A percentile compares a stretch with the other conserved stretches of the same genome.
Evolutionary conservation across 2,329 filamentous ascomycete genomes (phyloP).

Genomic region (Alternaria tenuissima): DNA sequence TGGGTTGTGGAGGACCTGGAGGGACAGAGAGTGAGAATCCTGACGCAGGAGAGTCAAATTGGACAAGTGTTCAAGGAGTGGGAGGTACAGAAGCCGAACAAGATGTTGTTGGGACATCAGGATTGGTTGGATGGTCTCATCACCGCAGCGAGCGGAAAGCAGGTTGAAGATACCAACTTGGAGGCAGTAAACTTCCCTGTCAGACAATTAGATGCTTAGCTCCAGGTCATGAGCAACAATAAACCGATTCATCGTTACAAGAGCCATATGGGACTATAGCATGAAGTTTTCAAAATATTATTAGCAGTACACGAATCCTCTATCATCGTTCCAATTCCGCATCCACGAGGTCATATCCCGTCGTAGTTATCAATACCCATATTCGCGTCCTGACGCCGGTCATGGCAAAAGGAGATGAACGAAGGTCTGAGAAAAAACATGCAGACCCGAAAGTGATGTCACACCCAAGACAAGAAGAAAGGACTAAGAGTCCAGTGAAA

Average conservation of each 20-base stretch:
- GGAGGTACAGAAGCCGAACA: constrained; percentile 42
- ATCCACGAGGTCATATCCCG: constrained; percentile 18
- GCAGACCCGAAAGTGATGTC: constrained; percentile 14
- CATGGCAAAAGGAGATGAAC: constrained; percentile 21
- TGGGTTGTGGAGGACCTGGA: constrained; percentile 48
- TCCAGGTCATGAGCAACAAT: constrained; percentile 33
- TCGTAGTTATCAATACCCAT: constrained; percentile 24
- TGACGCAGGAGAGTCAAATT: constrained; percentile 50
- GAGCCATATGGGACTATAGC: background rate
- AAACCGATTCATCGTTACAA: background rate
- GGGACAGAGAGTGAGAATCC: constrained; percentile 40
- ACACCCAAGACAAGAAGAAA: constrained; percentile 17
- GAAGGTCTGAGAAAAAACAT: constrained; percentile 10
- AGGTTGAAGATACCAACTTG: constrained; percentile 30
- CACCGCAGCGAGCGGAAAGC: constrained; percentile 29
- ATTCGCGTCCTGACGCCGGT: constrained; percentile 24
- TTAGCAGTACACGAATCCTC: constrained; percentile 26
- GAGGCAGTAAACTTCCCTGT: constrained; percentile 24
- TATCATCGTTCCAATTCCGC: constrained; percentile 12
- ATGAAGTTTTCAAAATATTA: constrained; percentile 25
- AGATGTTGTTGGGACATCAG: constrained; percentile 49
- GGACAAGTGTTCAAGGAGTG: constrained; percentile 39
- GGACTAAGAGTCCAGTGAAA: constrained; percentile 20
- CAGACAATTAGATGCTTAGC: constrained; percentile 14
- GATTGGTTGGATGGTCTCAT: constrained; percentile 50